Evolutionary conservation across 331 rosid species (phyloP).

Genomic region (Telfairia occidentalis): DNA sequence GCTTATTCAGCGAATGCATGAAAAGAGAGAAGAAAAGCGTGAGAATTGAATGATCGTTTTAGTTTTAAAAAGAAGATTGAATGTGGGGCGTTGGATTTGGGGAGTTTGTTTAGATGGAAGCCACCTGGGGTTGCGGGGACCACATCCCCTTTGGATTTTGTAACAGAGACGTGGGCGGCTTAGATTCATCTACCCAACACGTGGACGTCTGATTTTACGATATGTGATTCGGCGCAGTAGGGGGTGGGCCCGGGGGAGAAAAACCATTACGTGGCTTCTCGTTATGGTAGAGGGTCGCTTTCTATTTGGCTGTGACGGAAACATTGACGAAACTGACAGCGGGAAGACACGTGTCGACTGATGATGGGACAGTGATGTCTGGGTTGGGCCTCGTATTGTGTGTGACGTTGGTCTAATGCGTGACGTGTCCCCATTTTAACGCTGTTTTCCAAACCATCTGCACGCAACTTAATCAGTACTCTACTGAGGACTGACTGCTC

Average conservation of each 20-base stretch:
- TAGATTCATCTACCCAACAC: constrained; percentile 21
- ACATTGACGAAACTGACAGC: not conserved
- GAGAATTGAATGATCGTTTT: not conserved
- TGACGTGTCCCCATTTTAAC: constrained; percentile 7
- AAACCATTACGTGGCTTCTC: constrained; percentile 47
- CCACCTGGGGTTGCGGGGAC: constrained; percentile 35
- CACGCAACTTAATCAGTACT: not conserved
- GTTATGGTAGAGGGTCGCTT: constrained; percentile 1
- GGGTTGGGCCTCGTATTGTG: constrained; percentile 24
- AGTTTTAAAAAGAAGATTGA: constrained; percentile 10
- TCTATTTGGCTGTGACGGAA: constrained; percentile 7
- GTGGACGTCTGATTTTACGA: constrained; percentile 28
- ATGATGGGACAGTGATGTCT: constrained; percentile 26
- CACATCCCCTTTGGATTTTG: constrained; percentile 23
- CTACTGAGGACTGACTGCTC: no score
- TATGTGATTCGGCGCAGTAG: constrained; percentile 16
- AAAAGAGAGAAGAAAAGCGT: not conserved
- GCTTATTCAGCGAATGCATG: not conserved
- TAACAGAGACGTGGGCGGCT: constrained; percentile 56
- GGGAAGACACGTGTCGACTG: constrained; percentile 26
- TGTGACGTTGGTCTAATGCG: not conserved
- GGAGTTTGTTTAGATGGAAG: constrained; percentile 3
- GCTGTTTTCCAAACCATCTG: not conserved
- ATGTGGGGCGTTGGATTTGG: constrained; percentile 26
- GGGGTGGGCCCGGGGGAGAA: constrained; percentile 18